phyloP scores from a whole-genome alignment of 192 early-diverging fungal genomes.

The Gonapodya sp. region DNA sequence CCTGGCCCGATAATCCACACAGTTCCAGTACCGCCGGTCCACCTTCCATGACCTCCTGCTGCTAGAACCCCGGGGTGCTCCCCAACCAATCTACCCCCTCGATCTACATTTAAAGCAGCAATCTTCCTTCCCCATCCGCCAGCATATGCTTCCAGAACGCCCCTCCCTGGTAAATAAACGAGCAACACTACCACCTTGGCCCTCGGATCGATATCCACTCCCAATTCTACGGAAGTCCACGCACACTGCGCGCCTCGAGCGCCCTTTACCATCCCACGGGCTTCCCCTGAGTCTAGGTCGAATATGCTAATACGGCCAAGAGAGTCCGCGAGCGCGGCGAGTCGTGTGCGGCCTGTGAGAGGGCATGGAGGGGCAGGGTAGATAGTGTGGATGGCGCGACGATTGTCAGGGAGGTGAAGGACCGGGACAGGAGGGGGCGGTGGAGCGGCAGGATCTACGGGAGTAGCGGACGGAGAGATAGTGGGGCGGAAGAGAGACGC shows the following conservation, averaged over 20 bases:
- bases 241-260: slow-evolving; percentile 58
- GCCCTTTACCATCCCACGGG: slow-evolving; percentile 65
- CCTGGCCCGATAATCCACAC: background rate
- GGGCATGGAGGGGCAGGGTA: background rate
- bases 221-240: slow-evolving; percentile 42
- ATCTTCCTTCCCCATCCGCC: background rate
- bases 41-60: background rate
- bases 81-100: background rate
- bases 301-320: slow-evolving; percentile 55
- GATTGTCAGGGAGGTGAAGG: background rate
- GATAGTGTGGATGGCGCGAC: background rate
- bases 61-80: background rate
- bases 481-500: background rate
- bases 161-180: background rate
- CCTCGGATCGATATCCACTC: background rate
- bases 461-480: background rate
- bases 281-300: slow-evolving; percentile 50
- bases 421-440: too few species aligned
- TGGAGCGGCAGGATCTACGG: background rate
- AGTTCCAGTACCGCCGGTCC: background rate
- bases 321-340: slow-evolving; percentile 4
- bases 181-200: background rate
- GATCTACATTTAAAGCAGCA: background rate
- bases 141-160: background rate
- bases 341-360: background rate